Percentiles rank a stretch among this genome's conserved stretches.
phyloP scores from a whole-genome alignment of 2,329 filamentous ascomycete species.

The Corinectria fuckeliana region DNA sequence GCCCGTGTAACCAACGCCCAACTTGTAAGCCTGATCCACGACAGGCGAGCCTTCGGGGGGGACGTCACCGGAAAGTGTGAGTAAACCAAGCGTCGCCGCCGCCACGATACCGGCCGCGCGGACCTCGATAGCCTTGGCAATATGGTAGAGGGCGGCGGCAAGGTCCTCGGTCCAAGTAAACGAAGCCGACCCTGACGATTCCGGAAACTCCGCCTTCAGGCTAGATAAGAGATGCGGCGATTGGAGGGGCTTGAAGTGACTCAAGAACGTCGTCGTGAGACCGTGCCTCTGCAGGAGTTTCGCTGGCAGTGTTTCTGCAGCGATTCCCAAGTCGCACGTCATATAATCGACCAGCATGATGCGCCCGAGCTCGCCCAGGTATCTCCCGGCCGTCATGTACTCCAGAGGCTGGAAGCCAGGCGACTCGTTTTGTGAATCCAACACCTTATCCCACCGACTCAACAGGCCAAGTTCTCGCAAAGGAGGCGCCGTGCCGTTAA shows the following conservation, averaged over 20 bases:
- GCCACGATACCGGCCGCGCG: constrained; percentile 78
- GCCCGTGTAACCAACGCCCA: constrained; percentile 81
- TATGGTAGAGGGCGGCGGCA: constrained; percentile 66
- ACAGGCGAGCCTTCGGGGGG: constrained; percentile 40
- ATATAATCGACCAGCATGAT: constrained; percentile 73
- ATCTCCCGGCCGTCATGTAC: constrained; percentile 82
- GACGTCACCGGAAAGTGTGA: constrained; percentile 74
- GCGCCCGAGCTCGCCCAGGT: constrained; percentile 77
- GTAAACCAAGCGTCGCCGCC: constrained; percentile 72
- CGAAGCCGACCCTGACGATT: constrained; percentile 47
- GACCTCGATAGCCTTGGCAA: constrained; percentile 73
- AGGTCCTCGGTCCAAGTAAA: constrained; percentile 69
- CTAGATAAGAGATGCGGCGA: constrained; percentile 51
- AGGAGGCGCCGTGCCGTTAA: constrained; percentile 75
- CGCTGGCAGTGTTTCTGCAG: constrained; percentile 57
- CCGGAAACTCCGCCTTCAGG: constrained; percentile 61
- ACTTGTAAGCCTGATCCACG: constrained; percentile 50
- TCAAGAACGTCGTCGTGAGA: constrained; percentile 75
- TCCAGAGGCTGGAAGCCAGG: constrained; percentile 84
- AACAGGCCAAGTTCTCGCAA: constrained; percentile 68
- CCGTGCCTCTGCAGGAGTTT: constrained; percentile 65
- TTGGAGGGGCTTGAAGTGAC: constrained; percentile 67
- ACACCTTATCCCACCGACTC: constrained; percentile 71
- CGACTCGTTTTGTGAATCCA: constrained; percentile 70
- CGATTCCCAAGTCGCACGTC: constrained; percentile 49